A percentile compares a stretch with the other conserved stretches of the same genome.
Evolutionary conservation across 768 basidiomycete genomes (phyloP).

Genomic region (Podaxis sp.): DNA sequence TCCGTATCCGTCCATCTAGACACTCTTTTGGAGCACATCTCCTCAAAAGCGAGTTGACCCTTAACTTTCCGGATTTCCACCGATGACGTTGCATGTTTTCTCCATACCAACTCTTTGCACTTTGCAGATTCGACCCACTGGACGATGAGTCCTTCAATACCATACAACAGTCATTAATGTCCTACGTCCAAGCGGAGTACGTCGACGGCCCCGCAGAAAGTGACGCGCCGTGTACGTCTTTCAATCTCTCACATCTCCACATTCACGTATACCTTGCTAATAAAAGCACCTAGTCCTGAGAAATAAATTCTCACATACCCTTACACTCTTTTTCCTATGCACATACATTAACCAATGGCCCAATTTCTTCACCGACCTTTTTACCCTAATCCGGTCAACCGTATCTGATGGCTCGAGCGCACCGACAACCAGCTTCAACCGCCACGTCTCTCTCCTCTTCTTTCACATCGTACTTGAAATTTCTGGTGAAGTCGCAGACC

Average conservation of each 20-base stretch:
- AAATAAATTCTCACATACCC: slow-evolving; percentile 92
- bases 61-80: not conserved
- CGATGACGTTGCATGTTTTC: not conserved
- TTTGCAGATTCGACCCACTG: slow-evolving; percentile 54
- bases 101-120: slow-evolving; percentile 8
- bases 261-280: slow-evolving; percentile 3
- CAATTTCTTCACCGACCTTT: slow-evolving; percentile 75
- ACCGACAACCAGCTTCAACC: slow-evolving; percentile 60
- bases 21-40: not conserved
- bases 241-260: not conserved
- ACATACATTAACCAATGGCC: slow-evolving; percentile 86
- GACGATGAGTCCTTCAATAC: slow-evolving; percentile 67
- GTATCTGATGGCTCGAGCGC: slow-evolving; percentile 39
- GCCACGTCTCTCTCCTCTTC: slow-evolving; percentile 82
- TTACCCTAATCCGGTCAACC: slow-evolving; percentile 55
- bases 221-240: slow-evolving; percentile 69
- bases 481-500: slow-evolving; percentile 95
- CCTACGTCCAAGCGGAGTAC: slow-evolving; percentile 88
- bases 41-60: not conserved
- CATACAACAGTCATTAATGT: slow-evolving; percentile 71
- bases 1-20: slow-evolving; percentile 1
- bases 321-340: slow-evolving; percentile 85
- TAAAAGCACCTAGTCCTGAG: slow-evolving; percentile 59
- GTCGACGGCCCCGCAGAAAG: slow-evolving; percentile 81
- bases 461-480: slow-evolving; percentile 93